Conservation (phyloP, 345 rosid species). For the Gossypium herbaceum region DNA sequence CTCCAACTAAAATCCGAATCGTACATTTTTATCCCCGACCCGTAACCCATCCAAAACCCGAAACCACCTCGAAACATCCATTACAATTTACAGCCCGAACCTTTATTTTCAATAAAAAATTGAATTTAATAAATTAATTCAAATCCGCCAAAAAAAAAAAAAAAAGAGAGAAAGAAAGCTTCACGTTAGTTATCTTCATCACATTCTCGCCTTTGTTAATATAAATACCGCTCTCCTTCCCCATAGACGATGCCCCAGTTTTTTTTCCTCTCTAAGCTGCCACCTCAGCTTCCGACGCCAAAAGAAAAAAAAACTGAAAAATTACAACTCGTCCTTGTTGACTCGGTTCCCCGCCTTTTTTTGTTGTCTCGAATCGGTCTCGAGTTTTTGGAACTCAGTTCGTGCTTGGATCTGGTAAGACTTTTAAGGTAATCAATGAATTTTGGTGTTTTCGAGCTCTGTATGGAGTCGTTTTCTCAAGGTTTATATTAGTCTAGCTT, state of each 20-base stretch:
- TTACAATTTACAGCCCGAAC: neutral
- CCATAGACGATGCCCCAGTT: neutral
- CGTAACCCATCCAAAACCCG: constrained; percentile 18
- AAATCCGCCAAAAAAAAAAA: constrained; percentile 4
- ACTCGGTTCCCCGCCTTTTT: constrained; percentile 23
- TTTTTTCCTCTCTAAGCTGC: neutral
- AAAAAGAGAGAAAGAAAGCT: neutral
- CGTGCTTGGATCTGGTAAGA: constrained; percentile 16
- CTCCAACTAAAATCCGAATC: neutral
- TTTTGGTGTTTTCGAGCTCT: constrained; percentile 1
- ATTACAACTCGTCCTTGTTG: constrained; percentile 12
- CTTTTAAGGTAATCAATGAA: constrained; percentile 14
- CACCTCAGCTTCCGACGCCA: constrained; percentile 8
- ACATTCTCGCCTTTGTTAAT: neutral
- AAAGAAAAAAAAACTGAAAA: neutral
- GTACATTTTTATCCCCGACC: constrained; percentile 23
- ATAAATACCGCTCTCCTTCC: constrained; percentile 1
- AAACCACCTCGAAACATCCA: constrained; percentile 17
- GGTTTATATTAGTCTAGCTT: neutral
- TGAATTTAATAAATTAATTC: constrained; percentile 12
- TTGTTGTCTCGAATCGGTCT: constrained; percentile 11
- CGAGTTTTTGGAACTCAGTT: constrained; percentile 7
- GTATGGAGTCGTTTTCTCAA: neutral
- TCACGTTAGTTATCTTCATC: neutral
- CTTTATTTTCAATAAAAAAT: neutral